Conservation (phyloP, 345 rosid genomes). For the Euphorbia tirucalli region DNA sequence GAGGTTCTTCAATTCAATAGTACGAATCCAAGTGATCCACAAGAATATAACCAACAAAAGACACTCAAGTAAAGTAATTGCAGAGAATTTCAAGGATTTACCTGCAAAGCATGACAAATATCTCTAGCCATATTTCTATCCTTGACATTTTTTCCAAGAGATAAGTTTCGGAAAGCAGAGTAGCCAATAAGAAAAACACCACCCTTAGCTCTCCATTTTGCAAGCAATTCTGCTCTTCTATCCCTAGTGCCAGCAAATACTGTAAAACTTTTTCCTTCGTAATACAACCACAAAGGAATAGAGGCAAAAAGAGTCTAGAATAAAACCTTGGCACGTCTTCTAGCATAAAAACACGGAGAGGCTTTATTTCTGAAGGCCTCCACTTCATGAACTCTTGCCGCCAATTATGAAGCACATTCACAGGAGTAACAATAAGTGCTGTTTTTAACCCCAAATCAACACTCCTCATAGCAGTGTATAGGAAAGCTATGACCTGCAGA, state of each 20-base stretch:
- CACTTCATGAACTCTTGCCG: conserved; percentile 89
- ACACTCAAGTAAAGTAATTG: background rate
- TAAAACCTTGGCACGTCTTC: conserved; percentile 89
- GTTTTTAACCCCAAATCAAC: conserved; percentile 88
- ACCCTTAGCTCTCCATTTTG: conserved; percentile 90
- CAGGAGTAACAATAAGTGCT: conserved; percentile 92
- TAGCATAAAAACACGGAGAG: conserved; percentile 85
- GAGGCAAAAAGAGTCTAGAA: background rate
- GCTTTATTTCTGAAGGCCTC: conserved; percentile 88
- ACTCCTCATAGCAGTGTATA: conserved; percentile 91
- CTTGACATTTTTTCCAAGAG: conserved; percentile 83
- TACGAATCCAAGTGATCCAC: background rate
- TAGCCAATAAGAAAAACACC: conserved; percentile 93
- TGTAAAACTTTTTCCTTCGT: background rate
- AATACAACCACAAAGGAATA: background rate
- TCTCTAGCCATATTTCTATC: conserved; percentile 68
- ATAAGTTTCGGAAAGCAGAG: conserved; percentile 82
- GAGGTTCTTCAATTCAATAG: background rate
- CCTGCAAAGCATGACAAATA: conserved; percentile 80
- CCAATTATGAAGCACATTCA: conserved; percentile 99
- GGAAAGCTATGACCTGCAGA: conserved; percentile 91
- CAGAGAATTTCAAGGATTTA: conserved; percentile 11
- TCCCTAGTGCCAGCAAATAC: conserved; percentile 53
- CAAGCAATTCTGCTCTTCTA: conserved; percentile 69
- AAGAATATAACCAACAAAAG: background rate